phyloP scores from a whole-genome alignment of 2,329 filamentous ascomycete species.

The Ascochyta lentis region DNA sequence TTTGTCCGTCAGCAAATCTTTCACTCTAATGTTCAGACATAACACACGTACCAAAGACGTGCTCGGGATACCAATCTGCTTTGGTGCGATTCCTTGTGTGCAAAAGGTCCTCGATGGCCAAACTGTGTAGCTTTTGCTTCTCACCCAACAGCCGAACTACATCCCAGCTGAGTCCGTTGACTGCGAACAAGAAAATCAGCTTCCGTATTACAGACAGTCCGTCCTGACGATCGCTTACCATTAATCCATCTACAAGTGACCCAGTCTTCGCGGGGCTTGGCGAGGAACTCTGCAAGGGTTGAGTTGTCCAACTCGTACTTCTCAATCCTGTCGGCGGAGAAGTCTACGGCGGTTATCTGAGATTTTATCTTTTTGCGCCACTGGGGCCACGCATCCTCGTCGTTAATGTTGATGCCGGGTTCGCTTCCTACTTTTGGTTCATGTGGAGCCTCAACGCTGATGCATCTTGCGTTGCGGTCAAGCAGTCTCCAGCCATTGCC shows the following conservation, averaged over 20 bases:
- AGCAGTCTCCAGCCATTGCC: background rate
- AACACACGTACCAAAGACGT: constrained; percentile 62
- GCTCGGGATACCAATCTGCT: constrained; percentile 79
- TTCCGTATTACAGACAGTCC: background rate
- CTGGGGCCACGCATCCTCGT: constrained; percentile 43
- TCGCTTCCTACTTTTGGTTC: constrained; percentile 33
- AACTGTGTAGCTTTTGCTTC: constrained; percentile 76
- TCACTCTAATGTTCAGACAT: background rate
- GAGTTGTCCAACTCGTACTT: constrained; percentile 73
- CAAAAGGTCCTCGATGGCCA: constrained; percentile 88
- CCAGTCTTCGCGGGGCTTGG: constrained; percentile 67
- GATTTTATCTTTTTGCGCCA: constrained; percentile 62
- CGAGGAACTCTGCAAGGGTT: constrained; percentile 71
- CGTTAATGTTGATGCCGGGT: constrained; percentile 54
- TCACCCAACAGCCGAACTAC: constrained; percentile 81
- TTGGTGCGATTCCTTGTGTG: constrained; percentile 87
- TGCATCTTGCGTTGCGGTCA: background rate
- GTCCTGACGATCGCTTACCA: constrained; percentile 63
- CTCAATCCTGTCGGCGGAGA: constrained; percentile 71
- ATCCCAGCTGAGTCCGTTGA: constrained; percentile 92
- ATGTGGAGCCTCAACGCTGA: constrained; percentile 8
- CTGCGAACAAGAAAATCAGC: constrained; percentile 31
- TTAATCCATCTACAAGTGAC: constrained; percentile 89
- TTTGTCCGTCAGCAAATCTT: background rate
- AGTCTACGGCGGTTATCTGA: constrained; percentile 85